These are phyloP conservation scores for Xylaria sp. DNA, from an alignment of 2,329 filamentous ascomycete genomes.

Conservation along the genomic window DNA sequence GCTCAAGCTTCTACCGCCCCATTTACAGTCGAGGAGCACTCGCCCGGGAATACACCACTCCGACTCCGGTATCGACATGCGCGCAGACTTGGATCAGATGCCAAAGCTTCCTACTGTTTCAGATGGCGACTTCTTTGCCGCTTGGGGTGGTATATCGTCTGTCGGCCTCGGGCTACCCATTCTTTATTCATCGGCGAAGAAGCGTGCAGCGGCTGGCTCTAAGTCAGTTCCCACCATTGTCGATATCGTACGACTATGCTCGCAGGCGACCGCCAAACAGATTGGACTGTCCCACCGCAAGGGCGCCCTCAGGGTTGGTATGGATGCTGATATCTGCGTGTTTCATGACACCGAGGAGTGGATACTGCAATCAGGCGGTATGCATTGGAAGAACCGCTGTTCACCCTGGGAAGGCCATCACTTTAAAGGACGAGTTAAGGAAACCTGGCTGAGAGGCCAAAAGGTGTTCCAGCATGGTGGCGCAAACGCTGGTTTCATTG, in stretches of 20 bases:
- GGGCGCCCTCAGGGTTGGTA: constrained; percentile 81
- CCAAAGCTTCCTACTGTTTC: constrained; percentile 54
- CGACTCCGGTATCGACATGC: constrained; percentile 66
- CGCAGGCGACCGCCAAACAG: constrained; percentile 85
- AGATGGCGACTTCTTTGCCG: constrained; percentile 89
- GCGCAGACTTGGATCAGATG: constrained; percentile 49
- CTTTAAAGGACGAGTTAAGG: constrained; percentile 80
- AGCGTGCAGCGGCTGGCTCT: constrained; percentile 62
- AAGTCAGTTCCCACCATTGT: constrained; percentile 65
- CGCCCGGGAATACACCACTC: constrained; percentile 57
- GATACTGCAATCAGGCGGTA: constrained; percentile 77
- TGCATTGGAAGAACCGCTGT: constrained; percentile 95
- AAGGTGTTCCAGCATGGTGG: constrained; percentile 78
- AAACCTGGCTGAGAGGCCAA: constrained; percentile 85
- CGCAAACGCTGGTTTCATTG: constrained; percentile 61
- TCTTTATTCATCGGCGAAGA: constrained; percentile 80
- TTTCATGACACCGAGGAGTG: constrained; percentile 89
- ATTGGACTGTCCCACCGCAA: constrained; percentile 85
- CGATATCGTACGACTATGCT: constrained; percentile 88
- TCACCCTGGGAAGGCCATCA: constrained; percentile 87
- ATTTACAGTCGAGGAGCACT: constrained; percentile 63
- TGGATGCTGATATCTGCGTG: constrained; percentile 91
- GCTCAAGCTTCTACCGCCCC: constrained; percentile 84
- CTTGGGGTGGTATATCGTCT: constrained; percentile 95
- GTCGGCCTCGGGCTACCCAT: constrained; percentile 94